Evolutionary conservation across 192 early-diverging fungal genomes (phyloP).

Genomic region (Backusella tarrabulga): DNA sequence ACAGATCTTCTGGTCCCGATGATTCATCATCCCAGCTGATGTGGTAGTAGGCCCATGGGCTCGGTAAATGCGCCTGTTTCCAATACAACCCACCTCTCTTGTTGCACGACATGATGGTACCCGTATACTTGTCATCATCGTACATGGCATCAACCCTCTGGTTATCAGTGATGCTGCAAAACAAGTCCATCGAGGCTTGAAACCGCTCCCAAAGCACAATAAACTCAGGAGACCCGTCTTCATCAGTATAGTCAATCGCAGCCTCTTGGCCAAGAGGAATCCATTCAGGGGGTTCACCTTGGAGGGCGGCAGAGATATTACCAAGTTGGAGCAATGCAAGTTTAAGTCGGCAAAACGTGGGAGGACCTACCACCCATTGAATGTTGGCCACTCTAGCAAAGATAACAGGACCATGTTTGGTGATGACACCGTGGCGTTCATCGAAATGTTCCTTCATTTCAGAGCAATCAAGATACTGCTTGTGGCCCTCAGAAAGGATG

Average conservation of each 20-base stretch:
- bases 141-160: conserved; percentile 62
- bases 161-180: conserved; percentile 42
- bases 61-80: conserved; percentile 39
- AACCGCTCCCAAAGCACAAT: conserved; percentile 63
- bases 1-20: conserved; percentile 36
- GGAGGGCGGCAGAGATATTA: conserved; percentile 46
- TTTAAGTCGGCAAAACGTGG: conserved; percentile 60
- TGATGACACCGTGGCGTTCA: conserved; percentile 32
- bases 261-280: conserved; percentile 31
- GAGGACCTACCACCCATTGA: conserved; percentile 67
- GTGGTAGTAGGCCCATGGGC: conserved; percentile 52
- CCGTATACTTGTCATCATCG: conserved; percentile 60
- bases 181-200: conserved; percentile 49
- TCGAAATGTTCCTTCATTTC: conserved; percentile 33
- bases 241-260: conserved; percentile 69
- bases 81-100: conserved; percentile 38
- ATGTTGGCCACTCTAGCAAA: conserved; percentile 58
- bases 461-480: conserved; percentile 49
- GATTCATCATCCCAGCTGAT: conserved; percentile 41
- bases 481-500: conserved; percentile 57
- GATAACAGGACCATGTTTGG: conserved; percentile 30
- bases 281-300: conserved; percentile 15
- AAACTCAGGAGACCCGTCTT: conserved; percentile 69
- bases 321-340: conserved; percentile 44
- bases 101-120: conserved; percentile 41